Evolutionary conservation across 495 filamentous ascomycete species (phyloP).

Genomic region (Glonium stellatum): DNA sequence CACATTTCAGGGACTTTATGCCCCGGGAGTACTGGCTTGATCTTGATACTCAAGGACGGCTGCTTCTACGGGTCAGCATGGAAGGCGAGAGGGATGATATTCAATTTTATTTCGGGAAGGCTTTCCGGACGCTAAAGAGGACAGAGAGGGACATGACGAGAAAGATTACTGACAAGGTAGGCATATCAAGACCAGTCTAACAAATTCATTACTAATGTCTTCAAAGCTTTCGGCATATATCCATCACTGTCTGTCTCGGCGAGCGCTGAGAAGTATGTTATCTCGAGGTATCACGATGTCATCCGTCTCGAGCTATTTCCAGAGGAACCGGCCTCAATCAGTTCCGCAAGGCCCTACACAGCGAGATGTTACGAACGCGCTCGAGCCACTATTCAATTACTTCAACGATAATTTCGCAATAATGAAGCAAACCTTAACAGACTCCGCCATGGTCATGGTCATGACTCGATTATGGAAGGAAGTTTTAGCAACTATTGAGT

Average conservation of each 20-base stretch:
- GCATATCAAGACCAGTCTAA: slow-evolving; percentile 17
- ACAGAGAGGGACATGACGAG: slow-evolving; percentile 97
- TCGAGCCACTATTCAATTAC: slow-evolving; percentile 88
- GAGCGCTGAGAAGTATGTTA: slow-evolving; percentile 67
- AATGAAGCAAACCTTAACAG: slow-evolving; percentile 92
- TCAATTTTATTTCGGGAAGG: slow-evolving; percentile 96
- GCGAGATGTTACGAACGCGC: slow-evolving; percentile 68
- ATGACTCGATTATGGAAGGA: slow-evolving; percentile 99
- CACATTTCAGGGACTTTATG: slow-evolving; percentile 91
- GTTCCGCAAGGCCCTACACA: slow-evolving; percentile 53
- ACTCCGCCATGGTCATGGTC: slow-evolving; percentile 88
- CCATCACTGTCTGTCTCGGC: slow-evolving; percentile 75
- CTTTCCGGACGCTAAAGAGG: slow-evolving; percentile 88
- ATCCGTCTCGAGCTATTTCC: slow-evolving; percentile 74
- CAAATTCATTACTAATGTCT: slow-evolving; percentile 11
- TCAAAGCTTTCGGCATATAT: slow-evolving; percentile 89
- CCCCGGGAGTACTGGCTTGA: slow-evolving; percentile 96
- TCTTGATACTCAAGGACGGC: slow-evolving; percentile 86
- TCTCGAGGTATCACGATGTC: slow-evolving; percentile 65
- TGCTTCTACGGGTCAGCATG: slow-evolving; percentile 91
- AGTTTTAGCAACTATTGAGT: slow-evolving; percentile 84
- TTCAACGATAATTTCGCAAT: slow-evolving; percentile 99
- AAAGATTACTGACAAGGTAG: slow-evolving; percentile 94
- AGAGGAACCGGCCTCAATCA: slow-evolving; percentile 50
- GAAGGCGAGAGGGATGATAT: slow-evolving; percentile 98